Conservation (phyloP, 768 basidiomycete species). For the Auricularia cornea region DNA sequence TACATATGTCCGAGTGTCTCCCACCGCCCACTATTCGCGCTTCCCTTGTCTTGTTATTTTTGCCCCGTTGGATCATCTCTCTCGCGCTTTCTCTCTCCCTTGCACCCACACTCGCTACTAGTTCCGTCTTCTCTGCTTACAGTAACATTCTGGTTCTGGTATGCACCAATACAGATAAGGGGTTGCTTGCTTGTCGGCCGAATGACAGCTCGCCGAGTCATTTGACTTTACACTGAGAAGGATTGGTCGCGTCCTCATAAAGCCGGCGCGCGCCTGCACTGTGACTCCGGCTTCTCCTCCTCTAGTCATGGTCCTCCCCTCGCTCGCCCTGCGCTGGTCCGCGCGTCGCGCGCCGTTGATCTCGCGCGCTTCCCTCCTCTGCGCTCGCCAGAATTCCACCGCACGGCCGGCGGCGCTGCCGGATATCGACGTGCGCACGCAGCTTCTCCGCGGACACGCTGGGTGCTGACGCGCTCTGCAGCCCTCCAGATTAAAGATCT, state of each 20-base stretch:
- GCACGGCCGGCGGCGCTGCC: not conserved
- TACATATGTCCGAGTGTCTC: not conserved
- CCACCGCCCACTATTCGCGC: not conserved
- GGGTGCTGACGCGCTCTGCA: constrained; percentile 15
- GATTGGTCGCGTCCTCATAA: not conserved
- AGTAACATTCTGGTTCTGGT: not conserved
- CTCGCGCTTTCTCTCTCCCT: too few species aligned
- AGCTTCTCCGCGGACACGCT: not conserved
- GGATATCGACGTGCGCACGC: not conserved
- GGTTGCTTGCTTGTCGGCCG: not conserved
- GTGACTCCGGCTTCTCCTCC: not conserved
- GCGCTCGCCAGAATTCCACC: not conserved
- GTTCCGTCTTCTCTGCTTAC: not conserved
- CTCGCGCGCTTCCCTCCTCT: not conserved
- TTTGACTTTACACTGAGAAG: too few species aligned
- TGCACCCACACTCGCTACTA: too few species aligned
- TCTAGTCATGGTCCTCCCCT: not conserved
- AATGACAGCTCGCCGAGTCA: not conserved
- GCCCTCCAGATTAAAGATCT: constrained; percentile 46
- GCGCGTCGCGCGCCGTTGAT: not conserved
- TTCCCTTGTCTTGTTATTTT: not conserved
- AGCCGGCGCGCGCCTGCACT: not conserved
- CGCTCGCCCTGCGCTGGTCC: not conserved
- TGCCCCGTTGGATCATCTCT: not conserved
- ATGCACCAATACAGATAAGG: not conserved